These are phyloP conservation scores for Suillus placidus DNA, from an alignment of 768 basidiomycete species.

Conservation along the genomic window DNA sequence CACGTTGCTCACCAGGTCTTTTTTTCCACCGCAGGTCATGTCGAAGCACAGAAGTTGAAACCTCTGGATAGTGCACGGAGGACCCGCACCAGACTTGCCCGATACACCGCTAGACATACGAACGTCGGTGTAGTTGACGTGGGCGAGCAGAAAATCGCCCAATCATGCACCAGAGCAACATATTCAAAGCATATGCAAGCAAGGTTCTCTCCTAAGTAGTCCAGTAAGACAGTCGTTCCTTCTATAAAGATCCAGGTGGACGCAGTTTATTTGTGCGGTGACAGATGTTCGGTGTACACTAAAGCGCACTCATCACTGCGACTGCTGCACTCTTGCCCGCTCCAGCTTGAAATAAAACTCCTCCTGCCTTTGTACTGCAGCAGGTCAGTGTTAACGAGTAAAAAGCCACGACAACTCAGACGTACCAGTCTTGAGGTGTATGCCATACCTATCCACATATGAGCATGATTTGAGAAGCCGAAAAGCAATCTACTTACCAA, in stretches of 20 bases:
- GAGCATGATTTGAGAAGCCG: constrained; percentile 27
- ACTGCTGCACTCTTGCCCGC: constrained; percentile 43
- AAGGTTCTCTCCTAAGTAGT: background rate
- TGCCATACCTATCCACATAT: constrained; percentile 67
- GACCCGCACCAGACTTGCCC: background rate
- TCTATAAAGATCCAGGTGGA: background rate
- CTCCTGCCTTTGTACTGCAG: constrained; percentile 78
- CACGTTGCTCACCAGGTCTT: background rate
- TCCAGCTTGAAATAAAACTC: constrained; percentile 87
- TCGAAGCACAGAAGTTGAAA: background rate
- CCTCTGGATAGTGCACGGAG: background rate
- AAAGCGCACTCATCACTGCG: background rate
- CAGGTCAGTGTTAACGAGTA: constrained; percentile 15
- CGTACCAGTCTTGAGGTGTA: constrained; percentile 78
- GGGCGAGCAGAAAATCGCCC: background rate
- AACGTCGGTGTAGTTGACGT: no score
- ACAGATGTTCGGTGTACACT: background rate
- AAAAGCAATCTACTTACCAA: constrained; percentile 61
- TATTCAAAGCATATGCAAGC: background rate
- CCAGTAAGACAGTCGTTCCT: background rate
- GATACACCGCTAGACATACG: background rate
- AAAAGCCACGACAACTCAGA: background rate
- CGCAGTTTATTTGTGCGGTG: background rate
- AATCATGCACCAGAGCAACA: background rate
- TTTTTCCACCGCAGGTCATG: background rate